A percentile compares a stretch with the other conserved stretches of the same genome.
Evolutionary conservation across 352 stramenopile genomes (phyloP).

Genomic region (Chrysophaeum taylorii): DNA sequence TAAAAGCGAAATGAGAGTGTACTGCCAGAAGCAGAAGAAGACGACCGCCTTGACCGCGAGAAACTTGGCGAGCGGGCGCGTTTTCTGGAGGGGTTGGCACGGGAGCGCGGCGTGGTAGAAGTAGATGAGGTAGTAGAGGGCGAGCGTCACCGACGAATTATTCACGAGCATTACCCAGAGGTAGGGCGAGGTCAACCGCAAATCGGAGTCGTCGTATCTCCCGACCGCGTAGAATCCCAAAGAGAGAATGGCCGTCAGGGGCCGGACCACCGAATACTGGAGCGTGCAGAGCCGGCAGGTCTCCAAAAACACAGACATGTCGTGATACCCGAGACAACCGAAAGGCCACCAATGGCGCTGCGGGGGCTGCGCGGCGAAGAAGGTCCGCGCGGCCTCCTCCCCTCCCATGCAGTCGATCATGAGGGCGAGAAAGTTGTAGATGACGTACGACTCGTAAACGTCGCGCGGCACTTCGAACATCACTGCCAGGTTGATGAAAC

Average conservation of each 20-base stretch:
- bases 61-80: conserved; percentile 72
- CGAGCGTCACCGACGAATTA: conserved; percentile 68
- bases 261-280: conserved; percentile 75
- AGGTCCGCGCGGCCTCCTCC: conserved; percentile 34
- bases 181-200: conserved; percentile 66
- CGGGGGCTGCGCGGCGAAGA: conserved; percentile 32
- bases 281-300: conserved; percentile 73
- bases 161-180: conserved; percentile 60
- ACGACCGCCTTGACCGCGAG: conserved; percentile 78
- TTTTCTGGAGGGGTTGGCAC: conserved; percentile 13
- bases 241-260: conserved; percentile 68
- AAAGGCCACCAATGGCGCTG: conserved; percentile 70
- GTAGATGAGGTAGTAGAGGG: conserved; percentile 75
- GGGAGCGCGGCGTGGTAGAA: conserved; percentile 66
- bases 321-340: conserved; percentile 8
- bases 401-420: conserved; percentile 45
- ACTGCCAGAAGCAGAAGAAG: conserved; percentile 84
- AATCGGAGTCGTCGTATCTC: conserved; percentile 69
- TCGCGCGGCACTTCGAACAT: conserved; percentile 72
- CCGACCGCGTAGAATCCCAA: conserved; percentile 57
- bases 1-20: conserved; percentile 63
- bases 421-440: conserved; percentile 79
- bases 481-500: conserved; percentile 28
- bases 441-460: conserved; percentile 75
- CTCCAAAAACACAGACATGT: conserved; percentile 62